These are phyloP conservation scores for Trichophyton schoenleinii DNA, from an alignment of 2,329 filamentous ascomycete species.

Conservation along the genomic window DNA sequence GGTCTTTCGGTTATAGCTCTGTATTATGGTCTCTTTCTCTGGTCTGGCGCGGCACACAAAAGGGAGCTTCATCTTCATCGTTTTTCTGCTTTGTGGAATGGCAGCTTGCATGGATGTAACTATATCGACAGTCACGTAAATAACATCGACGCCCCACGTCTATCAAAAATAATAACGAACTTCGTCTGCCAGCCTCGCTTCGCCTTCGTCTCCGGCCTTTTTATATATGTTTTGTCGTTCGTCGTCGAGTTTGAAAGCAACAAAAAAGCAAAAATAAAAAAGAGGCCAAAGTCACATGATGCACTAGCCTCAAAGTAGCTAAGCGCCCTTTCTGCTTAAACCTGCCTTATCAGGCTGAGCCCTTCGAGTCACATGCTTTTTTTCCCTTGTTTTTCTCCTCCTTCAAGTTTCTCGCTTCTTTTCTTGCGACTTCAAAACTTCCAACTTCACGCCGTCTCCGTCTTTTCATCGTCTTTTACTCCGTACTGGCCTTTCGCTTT, in stretches of 20 bases:
- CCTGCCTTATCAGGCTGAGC: neutral
- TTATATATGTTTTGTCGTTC: neutral
- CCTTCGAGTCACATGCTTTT: neutral
- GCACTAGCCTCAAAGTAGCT: neutral
- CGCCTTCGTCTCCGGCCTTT: neutral
- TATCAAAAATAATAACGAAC: no score
- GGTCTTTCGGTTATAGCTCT: neutral
- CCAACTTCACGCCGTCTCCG: neutral
- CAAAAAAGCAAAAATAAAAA: neutral
- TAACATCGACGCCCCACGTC: no score
- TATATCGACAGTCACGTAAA: no score
- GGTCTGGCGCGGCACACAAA: neutral
- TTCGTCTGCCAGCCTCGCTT: neutral
- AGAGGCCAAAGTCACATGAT: neutral
- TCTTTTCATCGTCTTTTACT: neutral
- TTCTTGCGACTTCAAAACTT: neutral
- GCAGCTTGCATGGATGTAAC: no score
- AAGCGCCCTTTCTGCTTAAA: neutral
- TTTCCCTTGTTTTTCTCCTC: neutral
- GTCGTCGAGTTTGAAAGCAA: neutral
- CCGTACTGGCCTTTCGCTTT: no score
- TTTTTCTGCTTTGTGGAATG: no score
- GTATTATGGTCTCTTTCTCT: neutral
- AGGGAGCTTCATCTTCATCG: neutral
- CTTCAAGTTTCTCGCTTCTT: neutral